Evolutionary conservation across 768 basidiomycete genomes (phyloP).

Genomic region (Tulasnella sp.): DNA sequence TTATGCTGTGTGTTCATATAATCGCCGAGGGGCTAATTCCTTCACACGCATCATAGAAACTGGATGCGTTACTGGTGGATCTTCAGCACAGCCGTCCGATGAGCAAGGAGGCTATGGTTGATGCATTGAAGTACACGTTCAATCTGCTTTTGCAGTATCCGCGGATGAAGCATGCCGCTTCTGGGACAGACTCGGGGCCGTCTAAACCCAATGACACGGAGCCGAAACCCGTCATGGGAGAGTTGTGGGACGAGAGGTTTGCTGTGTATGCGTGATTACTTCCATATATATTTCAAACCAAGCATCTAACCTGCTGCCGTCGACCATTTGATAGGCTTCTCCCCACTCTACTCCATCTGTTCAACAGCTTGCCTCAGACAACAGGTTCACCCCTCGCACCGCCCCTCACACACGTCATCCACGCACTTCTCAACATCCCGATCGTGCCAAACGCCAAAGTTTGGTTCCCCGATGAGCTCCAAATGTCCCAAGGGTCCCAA

Average conservation of each 20-base stretch:
- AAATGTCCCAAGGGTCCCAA: slow-evolving; percentile 23
- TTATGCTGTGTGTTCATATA: slow-evolving; percentile 4
- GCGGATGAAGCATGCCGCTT: slow-evolving; percentile 26
- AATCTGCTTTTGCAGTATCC: slow-evolving; percentile 76
- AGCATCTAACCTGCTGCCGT: not conserved
- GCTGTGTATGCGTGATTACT: slow-evolving; percentile 34
- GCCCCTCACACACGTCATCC: slow-evolving; percentile 72
- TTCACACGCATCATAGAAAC: slow-evolving; percentile 17
- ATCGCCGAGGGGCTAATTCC: not conserved
- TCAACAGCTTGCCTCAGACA: slow-evolving; percentile 51
- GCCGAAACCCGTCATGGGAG: slow-evolving; percentile 19
- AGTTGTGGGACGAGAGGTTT: slow-evolving; percentile 20
- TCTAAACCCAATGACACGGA: not conserved
- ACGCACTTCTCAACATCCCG: slow-evolving; percentile 71
- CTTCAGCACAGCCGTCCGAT: slow-evolving; percentile 35
- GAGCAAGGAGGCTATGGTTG: slow-evolving; percentile 63
- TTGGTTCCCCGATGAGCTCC: slow-evolving; percentile 45
- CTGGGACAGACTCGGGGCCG: not conserved
- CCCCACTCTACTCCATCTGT: slow-evolving; percentile 55
- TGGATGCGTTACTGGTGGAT: slow-evolving; percentile 17
- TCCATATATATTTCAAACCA: not conserved
- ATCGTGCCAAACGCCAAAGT: slow-evolving; percentile 43
- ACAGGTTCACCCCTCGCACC: slow-evolving; percentile 53
- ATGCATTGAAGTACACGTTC: slow-evolving; percentile 75
- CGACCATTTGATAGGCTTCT: slow-evolving; percentile 42